A percentile compares a stretch with the other conserved stretches of the same genome.
Conservation (phyloP, 1,284 basidiomycete species). For the Mycosarcoma mackinlayi region DNA sequence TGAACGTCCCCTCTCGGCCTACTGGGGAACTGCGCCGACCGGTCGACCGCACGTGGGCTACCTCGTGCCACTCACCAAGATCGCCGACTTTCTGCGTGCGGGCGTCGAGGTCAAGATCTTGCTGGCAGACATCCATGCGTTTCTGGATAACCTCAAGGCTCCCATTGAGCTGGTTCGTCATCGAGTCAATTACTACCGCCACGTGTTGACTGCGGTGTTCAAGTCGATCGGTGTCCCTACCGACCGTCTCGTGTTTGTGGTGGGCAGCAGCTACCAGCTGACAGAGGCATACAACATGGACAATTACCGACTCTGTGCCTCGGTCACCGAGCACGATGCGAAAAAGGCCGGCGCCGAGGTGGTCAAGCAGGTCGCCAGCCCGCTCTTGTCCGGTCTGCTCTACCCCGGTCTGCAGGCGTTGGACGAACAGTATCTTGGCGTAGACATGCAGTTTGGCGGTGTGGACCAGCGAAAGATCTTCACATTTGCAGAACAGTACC, state of each 20-base stretch:
- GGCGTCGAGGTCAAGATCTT: constrained; percentile 91
- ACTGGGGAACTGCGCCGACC: constrained; percentile 87
- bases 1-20: constrained; percentile 52
- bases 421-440: constrained; percentile 94
- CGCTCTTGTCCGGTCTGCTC: constrained; percentile 87
- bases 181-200: constrained; percentile 90
- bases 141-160: constrained; percentile 97
- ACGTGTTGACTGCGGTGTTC: constrained; percentile 84
- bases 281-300: constrained; percentile 92
- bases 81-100: constrained; percentile 93
- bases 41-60: constrained; percentile 95
- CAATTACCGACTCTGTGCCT: constrained; percentile 88
- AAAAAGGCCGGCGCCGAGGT: constrained; percentile 99
- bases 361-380: constrained; percentile 95
- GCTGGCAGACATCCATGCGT: constrained; percentile 94
- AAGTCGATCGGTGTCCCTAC: constrained; percentile 89
- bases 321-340: constrained; percentile 93
- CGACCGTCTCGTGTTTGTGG: constrained; percentile 77
- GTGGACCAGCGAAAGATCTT: constrained; percentile 99
- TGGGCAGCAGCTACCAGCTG: constrained; percentile 92
- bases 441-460: constrained; percentile 98
- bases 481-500: constrained; percentile 93
- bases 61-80: constrained; percentile 93
- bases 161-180: constrained; percentile 91
- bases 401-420: constrained; percentile 97